Evolutionary conservation across 1,284 basidiomycete genomes (phyloP).

Genomic region (Inonotus obliquus): DNA sequence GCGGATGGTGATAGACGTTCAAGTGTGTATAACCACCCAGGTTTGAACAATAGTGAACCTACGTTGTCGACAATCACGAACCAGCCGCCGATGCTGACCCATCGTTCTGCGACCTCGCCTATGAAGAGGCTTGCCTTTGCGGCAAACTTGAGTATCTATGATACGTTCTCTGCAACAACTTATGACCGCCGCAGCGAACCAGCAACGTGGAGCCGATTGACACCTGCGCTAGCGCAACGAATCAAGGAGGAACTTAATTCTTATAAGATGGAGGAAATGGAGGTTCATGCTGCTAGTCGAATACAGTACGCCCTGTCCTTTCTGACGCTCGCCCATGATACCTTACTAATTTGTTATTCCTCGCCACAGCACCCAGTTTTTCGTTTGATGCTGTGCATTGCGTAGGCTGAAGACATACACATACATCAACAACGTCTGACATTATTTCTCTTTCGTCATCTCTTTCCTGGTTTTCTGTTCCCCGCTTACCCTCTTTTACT

Average conservation of each 20-base stretch:
- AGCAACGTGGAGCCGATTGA: slow-evolving; percentile 94
- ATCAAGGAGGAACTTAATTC: slow-evolving; percentile 97
- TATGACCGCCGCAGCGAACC: slow-evolving; percentile 96
- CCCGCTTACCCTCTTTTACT: not conserved
- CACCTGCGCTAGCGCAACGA: slow-evolving; percentile 88
- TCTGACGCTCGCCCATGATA: not conserved
- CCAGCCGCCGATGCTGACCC: slow-evolving; percentile 45
- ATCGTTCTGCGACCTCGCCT: slow-evolving; percentile 61
- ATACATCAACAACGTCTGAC: not conserved
- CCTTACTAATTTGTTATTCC: slow-evolving; percentile 13
- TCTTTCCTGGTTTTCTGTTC: not conserved
- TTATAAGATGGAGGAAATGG: slow-evolving; percentile 99
- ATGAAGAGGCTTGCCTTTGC: slow-evolving; percentile 82
- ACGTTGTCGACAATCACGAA: slow-evolving; percentile 61
- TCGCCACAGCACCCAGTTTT: slow-evolving; percentile 50
- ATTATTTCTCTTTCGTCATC: not conserved
- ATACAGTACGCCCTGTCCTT: slow-evolving; percentile 61
- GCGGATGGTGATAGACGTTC: not conserved
- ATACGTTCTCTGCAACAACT: slow-evolving; percentile 86
- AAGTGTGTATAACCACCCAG: slow-evolving; percentile 56
- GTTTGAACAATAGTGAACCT: slow-evolving; percentile 79
- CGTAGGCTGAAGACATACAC: not conserved
- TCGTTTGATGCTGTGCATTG: slow-evolving; percentile 35
- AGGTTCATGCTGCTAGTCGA: slow-evolving; percentile 85
- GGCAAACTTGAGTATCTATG: slow-evolving; percentile 88